phyloP scores from a whole-genome alignment of 2,329 filamentous ascomycete genomes.

The Zymoseptoria pseudotritici region DNA sequence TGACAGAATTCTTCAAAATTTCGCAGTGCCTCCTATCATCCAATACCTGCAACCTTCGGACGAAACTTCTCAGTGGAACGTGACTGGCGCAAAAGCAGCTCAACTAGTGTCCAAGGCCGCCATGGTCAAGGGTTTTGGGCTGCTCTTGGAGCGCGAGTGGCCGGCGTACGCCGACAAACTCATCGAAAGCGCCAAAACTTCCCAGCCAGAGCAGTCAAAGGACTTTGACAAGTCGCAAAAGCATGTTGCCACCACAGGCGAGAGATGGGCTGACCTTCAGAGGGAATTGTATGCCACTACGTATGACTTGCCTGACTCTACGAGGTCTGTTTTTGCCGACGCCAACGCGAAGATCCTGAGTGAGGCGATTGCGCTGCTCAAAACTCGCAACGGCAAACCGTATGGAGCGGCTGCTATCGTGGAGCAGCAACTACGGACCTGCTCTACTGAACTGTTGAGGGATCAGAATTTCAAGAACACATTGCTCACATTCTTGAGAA shows the following conservation, averaged over 20 bases:
- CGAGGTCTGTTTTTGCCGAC: constrained; percentile 25
- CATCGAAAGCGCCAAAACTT: constrained; percentile 61
- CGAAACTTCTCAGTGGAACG: constrained; percentile 44
- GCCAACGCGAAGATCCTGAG: constrained; percentile 38
- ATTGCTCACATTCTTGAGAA: constrained; percentile 42
- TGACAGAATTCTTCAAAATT: constrained; percentile 38
- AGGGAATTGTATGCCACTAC: constrained; percentile 29
- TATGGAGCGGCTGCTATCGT: constrained; percentile 56
- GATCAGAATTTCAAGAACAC: constrained; percentile 37
- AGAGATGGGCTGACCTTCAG: constrained; percentile 55
- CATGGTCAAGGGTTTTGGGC: constrained; percentile 11
- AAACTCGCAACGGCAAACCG: constrained; percentile 54
- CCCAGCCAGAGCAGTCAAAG: constrained; percentile 73
- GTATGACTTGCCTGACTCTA: constrained; percentile 18
- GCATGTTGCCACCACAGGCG: constrained; percentile 56
- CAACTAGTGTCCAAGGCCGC: constrained; percentile 34
- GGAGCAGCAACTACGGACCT: constrained; percentile 44
- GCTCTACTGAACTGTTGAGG: constrained; percentile 34
- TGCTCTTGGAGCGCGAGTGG: constrained; percentile 53
- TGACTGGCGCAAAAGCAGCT: constrained; percentile 39
- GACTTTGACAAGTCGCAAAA: constrained; percentile 68
- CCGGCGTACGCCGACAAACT: constrained; percentile 52
- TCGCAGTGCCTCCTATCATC: constrained; percentile 46
- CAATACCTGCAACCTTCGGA: constrained; percentile 46
- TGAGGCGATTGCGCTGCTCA: constrained; percentile 44